These are phyloP conservation scores for Kluyveromyces sp. DNA, from an alignment of 1,139 yeast genomes.

Conservation along the genomic window DNA sequence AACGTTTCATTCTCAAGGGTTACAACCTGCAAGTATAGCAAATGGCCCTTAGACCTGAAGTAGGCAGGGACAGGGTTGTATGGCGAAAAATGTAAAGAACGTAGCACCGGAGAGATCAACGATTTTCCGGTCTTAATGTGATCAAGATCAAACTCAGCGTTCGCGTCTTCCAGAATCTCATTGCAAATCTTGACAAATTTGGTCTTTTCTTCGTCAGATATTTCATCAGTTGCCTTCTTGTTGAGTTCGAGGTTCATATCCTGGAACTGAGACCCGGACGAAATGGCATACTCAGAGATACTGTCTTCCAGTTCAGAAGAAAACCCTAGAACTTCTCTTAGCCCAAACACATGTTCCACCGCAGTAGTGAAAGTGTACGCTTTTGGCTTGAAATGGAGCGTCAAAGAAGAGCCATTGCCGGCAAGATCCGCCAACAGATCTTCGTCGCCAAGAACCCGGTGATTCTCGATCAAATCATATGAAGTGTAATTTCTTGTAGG, in stretches of 20 bases:
- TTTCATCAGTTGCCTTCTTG: constrained; percentile 17
- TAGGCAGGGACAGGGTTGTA: constrained; percentile 83
- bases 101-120: constrained; percentile 34
- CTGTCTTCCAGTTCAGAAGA: constrained; percentile 28
- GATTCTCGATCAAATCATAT: constrained; percentile 19
- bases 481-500: constrained; percentile 27
- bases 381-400: constrained; percentile 20
- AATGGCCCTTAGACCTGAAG: constrained; percentile 62
- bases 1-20: constrained; percentile 76
- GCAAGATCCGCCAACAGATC: constrained; percentile 20
- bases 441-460: constrained; percentile 17
- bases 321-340: constrained; percentile 32
- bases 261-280: constrained; percentile 28
- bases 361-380: constrained; percentile 30
- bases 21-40: constrained; percentile 64
- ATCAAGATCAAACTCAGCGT: constrained; percentile 16
- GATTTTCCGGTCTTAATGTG: constrained; percentile 24
- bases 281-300: constrained; percentile 28
- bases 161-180: constrained; percentile 22
- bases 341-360: constrained; percentile 27
- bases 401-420: constrained; percentile 15
- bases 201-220: constrained; percentile 32
- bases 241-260: constrained; percentile 17
- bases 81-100: constrained; percentile 58
- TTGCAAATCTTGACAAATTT: constrained; percentile 24